Evolutionary conservation across 352 stramenopile species (phyloP).

Genomic region (Blastocystis sp.): DNA sequence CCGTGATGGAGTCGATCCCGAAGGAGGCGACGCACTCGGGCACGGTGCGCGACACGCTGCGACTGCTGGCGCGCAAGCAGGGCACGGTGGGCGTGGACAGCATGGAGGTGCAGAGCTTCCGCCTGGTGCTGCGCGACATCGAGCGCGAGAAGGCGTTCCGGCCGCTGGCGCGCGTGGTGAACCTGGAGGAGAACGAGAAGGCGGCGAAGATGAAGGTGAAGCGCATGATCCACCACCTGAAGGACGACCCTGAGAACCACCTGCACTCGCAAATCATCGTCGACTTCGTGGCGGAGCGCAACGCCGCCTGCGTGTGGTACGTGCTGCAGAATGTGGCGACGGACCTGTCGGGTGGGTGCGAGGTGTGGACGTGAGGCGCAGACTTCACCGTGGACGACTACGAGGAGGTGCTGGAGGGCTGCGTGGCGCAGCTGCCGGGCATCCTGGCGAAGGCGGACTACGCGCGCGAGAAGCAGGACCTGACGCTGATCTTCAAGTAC

Average conservation of each 20-base stretch:
- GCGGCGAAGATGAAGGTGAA: slow-evolving; percentile 33
- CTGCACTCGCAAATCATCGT: slow-evolving; percentile 41
- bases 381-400: slow-evolving; percentile 53
- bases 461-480: slow-evolving; percentile 4
- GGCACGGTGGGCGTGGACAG: neutral
- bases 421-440: slow-evolving; percentile 10
- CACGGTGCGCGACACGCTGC: neutral
- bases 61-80: too few relatives aligned
- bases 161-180: neutral
- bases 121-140: neutral
- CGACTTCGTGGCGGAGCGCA: slow-evolving; percentile 38
- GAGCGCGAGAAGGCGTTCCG: neutral
- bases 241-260: slow-evolving; percentile 14
- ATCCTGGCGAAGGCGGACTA: slow-evolving; percentile 12
- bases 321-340: slow-evolving; percentile 44
- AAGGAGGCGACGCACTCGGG: neutral
- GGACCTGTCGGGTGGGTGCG: slow-evolving; percentile 18
- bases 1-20: neutral
- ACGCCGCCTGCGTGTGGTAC: slow-evolving; percentile 31
- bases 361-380: neutral
- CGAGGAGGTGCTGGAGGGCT: slow-evolving; percentile 15
- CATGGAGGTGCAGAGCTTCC: slow-evolving; percentile 1
- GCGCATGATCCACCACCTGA: slow-evolving; percentile 51
- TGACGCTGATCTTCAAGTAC: slow-evolving; percentile 39
- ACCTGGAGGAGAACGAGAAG: neutral